Conservation (phyloP, 2,329 filamentous ascomycete genomes). For the Colletotrichum abscissum region DNA sequence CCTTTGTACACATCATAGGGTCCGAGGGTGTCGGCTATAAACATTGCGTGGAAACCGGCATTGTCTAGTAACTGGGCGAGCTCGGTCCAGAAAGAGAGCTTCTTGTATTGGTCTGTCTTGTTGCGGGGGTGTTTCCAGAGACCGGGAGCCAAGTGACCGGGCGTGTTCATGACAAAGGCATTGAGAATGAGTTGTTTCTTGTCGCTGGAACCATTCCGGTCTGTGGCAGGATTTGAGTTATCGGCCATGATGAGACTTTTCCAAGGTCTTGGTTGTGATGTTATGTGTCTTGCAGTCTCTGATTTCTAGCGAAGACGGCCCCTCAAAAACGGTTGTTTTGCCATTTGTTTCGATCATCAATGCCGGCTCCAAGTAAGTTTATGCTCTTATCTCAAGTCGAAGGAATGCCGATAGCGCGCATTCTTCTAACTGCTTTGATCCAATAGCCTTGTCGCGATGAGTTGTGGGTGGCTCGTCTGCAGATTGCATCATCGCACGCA, state of each 20-base stretch:
- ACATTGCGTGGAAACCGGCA: neutral
- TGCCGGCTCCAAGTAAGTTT: neutral
- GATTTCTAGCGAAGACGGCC: too few relatives aligned
- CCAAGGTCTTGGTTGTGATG: neutral
- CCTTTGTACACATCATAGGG: neutral
- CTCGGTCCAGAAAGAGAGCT: neutral
- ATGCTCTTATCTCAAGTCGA: neutral
- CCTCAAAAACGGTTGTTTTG: neutral
- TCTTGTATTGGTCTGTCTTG: neutral
- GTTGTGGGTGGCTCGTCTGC: neutral
- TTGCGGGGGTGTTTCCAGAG: neutral
- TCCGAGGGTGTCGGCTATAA: neutral
- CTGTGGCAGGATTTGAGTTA: neutral
- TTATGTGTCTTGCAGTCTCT: neutral
- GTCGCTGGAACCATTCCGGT: neutral
- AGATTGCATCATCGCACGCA: constrained; percentile 28
- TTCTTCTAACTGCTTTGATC: neutral
- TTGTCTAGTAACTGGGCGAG: neutral
- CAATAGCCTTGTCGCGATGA: constrained; percentile 41
- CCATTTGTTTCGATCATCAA: neutral
- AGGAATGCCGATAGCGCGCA: neutral
- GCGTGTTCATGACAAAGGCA: neutral
- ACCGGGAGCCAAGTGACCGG: neutral
- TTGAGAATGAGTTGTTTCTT: neutral
- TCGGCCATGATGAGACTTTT: neutral